Base-by-base conservation (phyloP, 306 rosid species). In the barrel medic (Medicago truncatula) region DNA sequence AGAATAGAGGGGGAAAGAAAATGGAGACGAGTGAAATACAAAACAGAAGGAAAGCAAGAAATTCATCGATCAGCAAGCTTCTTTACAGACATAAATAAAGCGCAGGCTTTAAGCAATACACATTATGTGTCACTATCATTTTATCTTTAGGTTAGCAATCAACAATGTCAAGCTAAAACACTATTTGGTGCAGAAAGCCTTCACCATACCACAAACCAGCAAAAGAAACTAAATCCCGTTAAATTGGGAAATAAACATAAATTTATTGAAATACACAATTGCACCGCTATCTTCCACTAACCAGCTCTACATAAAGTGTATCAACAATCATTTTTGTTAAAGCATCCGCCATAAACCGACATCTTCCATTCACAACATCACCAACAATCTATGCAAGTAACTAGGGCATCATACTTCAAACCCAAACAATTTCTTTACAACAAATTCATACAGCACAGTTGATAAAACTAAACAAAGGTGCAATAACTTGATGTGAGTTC, bases 121-220 rank as follows among this genome's bases (percentile, higher is more conserved):
- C 34, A 53, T 11, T 23, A 43, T 52, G 4, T 16, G 17, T 7
- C 40, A 38, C 59, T 57, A 44, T 18, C 57, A 43, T 57, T 15
- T 46, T 43, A 40, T 53, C 67, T 67, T 31, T 41, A 39, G 9
- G 16, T 53, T 25, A 72, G 49, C 53, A 74, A 69, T 28, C 28
- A 75, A 46, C 41, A 56, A 62, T 70, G 60, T 25, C 84, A 75
- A 14, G 28, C 47, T 10, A 46, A 28, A 56, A 36, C 54, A 65
- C 23, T 40, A 67, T 40, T 16, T 16, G 72, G 71, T 21, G 64
- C 53, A 38, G 21, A 50, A 71, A 25, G 7, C 38, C 39, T 53
- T 43, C 78, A 11, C 15, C 8, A 13, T n/a, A 21, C 50, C 56
- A 31, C 70, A 66, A 82, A 47, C 65, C 53, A 68, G 21, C 34